Percentiles rank a stretch among this genome's conserved stretches.
Evolutionary conservation across 139 green algal genomes (phyloP).

Genomic region (Coelastrella sp.): DNA sequence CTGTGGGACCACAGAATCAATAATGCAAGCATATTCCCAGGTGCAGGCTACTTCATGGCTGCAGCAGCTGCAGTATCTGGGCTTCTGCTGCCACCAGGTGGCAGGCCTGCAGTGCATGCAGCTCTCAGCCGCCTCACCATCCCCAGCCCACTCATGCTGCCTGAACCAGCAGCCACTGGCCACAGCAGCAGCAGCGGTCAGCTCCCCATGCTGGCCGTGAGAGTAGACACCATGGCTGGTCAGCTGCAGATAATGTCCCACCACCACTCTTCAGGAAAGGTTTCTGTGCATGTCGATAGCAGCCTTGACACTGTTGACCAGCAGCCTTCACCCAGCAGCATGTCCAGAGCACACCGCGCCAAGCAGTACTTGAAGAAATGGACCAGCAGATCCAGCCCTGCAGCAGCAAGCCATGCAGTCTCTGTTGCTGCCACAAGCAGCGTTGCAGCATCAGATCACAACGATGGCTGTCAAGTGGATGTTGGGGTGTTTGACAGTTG

Average conservation of each 20-base stretch:
- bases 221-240: neutral
- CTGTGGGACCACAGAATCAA: conserved; percentile 61
- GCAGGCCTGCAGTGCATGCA: neutral
- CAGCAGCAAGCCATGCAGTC: conserved; percentile 16
- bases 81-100: neutral
- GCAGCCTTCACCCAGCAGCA: neutral
- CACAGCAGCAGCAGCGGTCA: neutral
- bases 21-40: conserved; percentile 49
- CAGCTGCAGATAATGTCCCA: neutral
- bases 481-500: conserved; percentile 60
- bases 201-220: neutral
- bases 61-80: conserved; percentile 52
- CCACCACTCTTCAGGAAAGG: neutral
- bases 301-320: neutral
- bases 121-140: conserved; percentile 41
- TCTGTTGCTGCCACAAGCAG: neutral
- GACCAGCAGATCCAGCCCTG: conserved; percentile 10
- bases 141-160: conserved; percentile 57
- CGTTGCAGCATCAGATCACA: neutral
- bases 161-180: conserved; percentile 2
- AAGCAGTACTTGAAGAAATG: neutral
- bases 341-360: neutral
- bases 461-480: conserved; percentile 52
- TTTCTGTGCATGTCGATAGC: neutral
- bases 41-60: conserved; percentile 64